Evolutionary conservation across 2,329 filamentous ascomycete genomes (phyloP).

Genomic region (Graphium sp.): DNA sequence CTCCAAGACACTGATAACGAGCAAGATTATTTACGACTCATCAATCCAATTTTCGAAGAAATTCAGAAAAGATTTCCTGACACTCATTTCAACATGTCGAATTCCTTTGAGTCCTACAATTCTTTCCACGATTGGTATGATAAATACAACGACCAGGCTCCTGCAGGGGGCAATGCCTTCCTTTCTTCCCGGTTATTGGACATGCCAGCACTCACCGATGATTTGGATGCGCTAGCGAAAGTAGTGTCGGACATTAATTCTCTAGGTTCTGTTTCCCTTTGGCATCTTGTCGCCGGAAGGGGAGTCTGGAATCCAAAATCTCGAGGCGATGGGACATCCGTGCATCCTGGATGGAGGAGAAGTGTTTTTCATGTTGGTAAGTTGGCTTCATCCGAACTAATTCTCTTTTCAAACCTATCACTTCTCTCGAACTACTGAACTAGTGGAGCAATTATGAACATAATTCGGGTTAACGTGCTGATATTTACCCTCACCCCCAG

Average conservation of each 20-base stretch:
- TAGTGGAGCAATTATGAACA: too few species aligned
- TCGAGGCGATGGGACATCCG: slow-evolving; percentile 8
- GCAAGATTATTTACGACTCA: not conserved
- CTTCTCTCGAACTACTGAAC: too few species aligned
- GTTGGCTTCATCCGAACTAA: too few species aligned
- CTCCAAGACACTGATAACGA: not conserved
- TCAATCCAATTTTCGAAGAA: not conserved
- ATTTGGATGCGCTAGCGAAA: not conserved
- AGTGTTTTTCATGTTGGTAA: too few species aligned
- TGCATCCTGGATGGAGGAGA: slow-evolving; percentile 9
- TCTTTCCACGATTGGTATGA: slow-evolving; percentile 9
- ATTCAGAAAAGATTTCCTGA: not conserved
- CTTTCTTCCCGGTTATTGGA: not conserved
- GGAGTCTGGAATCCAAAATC: slow-evolving; percentile 8
- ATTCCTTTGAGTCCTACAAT: not conserved
- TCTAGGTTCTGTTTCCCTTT: not conserved
- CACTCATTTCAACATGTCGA: not conserved
- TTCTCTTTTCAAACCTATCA: too few species aligned
- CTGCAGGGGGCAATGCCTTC: slow-evolving; percentile 5
- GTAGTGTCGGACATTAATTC: not conserved
- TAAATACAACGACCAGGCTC: slow-evolving; percentile 9
- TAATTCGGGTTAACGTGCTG: too few species aligned
- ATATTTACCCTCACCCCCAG: not conserved
- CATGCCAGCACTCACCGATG: not conserved
- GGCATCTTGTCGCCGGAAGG: slow-evolving; percentile 8